These are phyloP conservation scores for Boletus rufocinnamomeus DNA, from an alignment of 768 basidiomycete genomes.

Conservation along the genomic window DNA sequence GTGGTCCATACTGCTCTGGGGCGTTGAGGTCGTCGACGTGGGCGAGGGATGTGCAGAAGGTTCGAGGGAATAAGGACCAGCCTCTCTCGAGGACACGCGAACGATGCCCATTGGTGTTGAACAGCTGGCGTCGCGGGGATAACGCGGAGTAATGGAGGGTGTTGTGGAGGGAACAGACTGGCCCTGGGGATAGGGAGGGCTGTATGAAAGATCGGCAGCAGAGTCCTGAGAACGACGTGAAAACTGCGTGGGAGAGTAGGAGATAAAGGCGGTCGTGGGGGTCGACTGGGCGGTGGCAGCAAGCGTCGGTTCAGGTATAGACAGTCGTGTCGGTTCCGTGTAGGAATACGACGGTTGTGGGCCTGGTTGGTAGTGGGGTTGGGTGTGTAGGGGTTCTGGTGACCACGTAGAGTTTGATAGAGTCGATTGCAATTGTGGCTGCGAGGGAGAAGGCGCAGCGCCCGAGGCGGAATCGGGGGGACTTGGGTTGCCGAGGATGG, in stretches of 20 bases:
- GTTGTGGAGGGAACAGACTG: constrained; percentile 30
- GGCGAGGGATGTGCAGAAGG: constrained; percentile 41
- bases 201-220: constrained; percentile 43
- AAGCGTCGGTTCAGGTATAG: constrained; percentile 37
- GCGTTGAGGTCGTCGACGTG: constrained; percentile 45
- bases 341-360: constrained; percentile 26
- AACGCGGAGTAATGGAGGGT: constrained; percentile 42
- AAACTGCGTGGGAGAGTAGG: constrained; percentile 35
- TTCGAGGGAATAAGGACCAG: constrained; percentile 29
- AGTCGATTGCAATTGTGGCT: constrained; percentile 23
- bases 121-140: constrained; percentile 49
- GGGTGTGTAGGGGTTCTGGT: constrained; percentile 36
- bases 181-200: constrained; percentile 27
- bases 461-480: constrained; percentile 38
- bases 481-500: constrained; percentile 82
- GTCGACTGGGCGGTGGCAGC: constrained; percentile 29
- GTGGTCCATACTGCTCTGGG: constrained; percentile 39
- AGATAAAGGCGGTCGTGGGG: constrained; percentile 32
- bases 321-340: constrained; percentile 32
- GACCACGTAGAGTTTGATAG: constrained; percentile 41
- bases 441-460: constrained; percentile 32
- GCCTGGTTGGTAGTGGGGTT: constrained; percentile 31
- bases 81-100: constrained; percentile 29
- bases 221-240: constrained; percentile 35
- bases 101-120: constrained; percentile 40